phyloP scores from a whole-genome alignment of 257 asterid genomes.

The Perilla frutescens region DNA sequence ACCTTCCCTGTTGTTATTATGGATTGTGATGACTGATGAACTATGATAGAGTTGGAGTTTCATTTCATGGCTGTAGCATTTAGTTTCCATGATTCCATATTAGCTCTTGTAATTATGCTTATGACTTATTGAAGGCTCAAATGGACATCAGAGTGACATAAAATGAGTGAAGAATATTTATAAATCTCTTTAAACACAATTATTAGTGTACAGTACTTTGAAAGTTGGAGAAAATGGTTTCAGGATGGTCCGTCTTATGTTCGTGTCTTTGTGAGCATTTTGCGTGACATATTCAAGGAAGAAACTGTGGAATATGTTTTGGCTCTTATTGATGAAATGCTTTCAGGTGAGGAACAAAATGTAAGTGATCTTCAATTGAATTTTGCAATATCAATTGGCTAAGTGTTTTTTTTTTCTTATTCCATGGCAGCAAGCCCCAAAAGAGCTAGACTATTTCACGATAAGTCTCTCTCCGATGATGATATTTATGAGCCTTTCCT shows the following conservation, averaged over 20 bases:
- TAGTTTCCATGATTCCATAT: not conserved
- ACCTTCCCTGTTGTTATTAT: not conserved
- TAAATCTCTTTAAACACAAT: constrained; percentile 16
- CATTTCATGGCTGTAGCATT: not conserved
- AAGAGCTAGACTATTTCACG: constrained; percentile 79
- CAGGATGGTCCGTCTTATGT: constrained; percentile 90
- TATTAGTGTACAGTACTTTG: not conserved
- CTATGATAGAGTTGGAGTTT: constrained; percentile 4
- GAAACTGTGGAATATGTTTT: constrained; percentile 86
- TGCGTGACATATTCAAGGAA: constrained; percentile 80
- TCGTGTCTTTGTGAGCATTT: constrained; percentile 73
- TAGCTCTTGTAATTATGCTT: constrained; percentile 1
- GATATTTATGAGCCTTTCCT: constrained; percentile 85
- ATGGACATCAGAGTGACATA: not conserved
- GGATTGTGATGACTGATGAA: not conserved
- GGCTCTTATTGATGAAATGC: constrained; percentile 85
- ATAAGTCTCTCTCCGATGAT: constrained; percentile 63
- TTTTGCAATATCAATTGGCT: constrained; percentile 31
- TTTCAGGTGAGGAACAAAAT: constrained; percentile 57
- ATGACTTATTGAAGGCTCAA: constrained; percentile 5
- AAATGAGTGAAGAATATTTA: not conserved
- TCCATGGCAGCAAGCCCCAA: constrained; percentile 67
- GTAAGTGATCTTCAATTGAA: constrained; percentile 5
- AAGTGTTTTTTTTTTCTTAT: constrained; percentile 3
- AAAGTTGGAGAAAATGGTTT: constrained; percentile 30